Evolutionary conservation across 805 yeast genomes (phyloP), one percentile per base, ranked within the genome.

Genomic region (Schizosaccharomyces osmophilus): DNA sequence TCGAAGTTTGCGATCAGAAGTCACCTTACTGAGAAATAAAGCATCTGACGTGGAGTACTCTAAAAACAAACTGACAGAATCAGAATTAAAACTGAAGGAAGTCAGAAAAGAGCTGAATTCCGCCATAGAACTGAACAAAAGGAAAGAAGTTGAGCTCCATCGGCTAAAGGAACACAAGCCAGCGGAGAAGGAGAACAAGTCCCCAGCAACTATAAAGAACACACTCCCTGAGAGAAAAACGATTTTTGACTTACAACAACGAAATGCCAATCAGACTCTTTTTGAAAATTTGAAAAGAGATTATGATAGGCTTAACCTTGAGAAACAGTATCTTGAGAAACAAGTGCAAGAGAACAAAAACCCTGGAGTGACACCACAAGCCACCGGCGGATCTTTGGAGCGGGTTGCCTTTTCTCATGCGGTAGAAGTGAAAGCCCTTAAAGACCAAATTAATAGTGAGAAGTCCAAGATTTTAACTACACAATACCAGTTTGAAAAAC

Each of bases 211-310:
- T 15, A 4, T 51, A 24, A 17, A 24, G 39, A 22, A n/a, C 8
- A 6, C n/a, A 6, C 22, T 31, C n/a, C 48, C 60, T n/a, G 48
- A 39, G 22, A n/a, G 60, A n/a, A 36, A 39, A n/a, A 57, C 60
- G 1, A 41, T 36, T 41, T 39, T 57, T 57, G 48, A 62, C 39
- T 45, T 42, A 51, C 61, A 63, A 63, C 31, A 61, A 59, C 43
- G 67, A 66, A 39, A 62, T 55, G 29, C 59, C 60, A 24, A 63
- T 58, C 62, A 36, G 64, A 29, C 65, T 60, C 57, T 60, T 29
- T 45, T 26, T 19, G 43, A 62, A 54, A 31, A 43, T 61, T 15
- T 43, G n/a, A 51, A 51, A n/a, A 22, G 36, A 29, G 57, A 22
- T 5, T 51, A 51, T 17, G 36, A 51, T 29, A 22, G 57, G 31